These are phyloP conservation scores for Carex kokanica DNA, from an alignment of 176 grass and related monocot species.

Conservation along the genomic window DNA sequence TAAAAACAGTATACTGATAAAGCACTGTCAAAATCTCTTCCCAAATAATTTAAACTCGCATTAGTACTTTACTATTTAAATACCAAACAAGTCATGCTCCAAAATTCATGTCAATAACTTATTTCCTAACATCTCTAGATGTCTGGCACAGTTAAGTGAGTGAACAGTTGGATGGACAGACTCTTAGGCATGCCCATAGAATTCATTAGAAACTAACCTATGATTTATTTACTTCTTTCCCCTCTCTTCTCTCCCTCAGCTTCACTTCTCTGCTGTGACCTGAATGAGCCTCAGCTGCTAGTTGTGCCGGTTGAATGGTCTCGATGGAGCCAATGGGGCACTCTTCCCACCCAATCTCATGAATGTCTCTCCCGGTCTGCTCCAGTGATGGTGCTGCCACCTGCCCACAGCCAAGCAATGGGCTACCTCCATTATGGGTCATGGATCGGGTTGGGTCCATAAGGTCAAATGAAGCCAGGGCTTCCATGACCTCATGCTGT, in stretches of 20 bases:
- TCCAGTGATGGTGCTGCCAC: slow-evolving; percentile 35
- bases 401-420: neutral
- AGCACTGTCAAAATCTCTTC: neutral
- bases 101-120: neutral
- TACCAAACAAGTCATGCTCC: neutral
- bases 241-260: neutral
- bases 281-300: neutral
- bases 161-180: neutral
- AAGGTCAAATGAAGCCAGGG: slow-evolving; percentile 44
- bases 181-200: neutral
- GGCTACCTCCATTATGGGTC: slow-evolving; percentile 2
- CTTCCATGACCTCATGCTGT: slow-evolving; percentile 41
- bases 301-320: slow-evolving; percentile 20
- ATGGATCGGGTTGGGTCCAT: slow-evolving; percentile 51
- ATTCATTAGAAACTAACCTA: neutral
- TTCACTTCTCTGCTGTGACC: slow-evolving; percentile 9
- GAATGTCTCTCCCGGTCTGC: slow-evolving; percentile 39
- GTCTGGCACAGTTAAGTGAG: neutral
- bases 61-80: neutral
- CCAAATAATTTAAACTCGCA: neutral
- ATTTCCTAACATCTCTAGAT: neutral
- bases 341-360: slow-evolving; percentile 57
- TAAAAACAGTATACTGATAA: slow-evolving; percentile 3
- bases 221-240: neutral
- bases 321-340: slow-evolving; percentile 57